A percentile compares a stretch with the other conserved stretches of the same genome.
These are phyloP conservation scores for Orychophragmus violaceus DNA, from an alignment of 345 rosid species.

Conservation along the genomic window DNA sequence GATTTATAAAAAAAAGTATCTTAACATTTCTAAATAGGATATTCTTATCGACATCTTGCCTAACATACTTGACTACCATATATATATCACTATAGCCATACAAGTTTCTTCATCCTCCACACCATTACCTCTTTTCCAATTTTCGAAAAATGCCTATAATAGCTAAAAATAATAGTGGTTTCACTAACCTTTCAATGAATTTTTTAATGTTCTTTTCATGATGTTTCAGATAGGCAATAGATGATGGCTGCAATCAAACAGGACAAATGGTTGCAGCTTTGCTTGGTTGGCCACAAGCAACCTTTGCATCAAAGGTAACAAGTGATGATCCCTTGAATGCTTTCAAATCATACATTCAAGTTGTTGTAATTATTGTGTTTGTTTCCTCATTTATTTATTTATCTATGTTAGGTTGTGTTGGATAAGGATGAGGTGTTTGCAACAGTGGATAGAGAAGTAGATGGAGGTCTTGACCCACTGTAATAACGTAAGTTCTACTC, in stretches of 20 bases:
- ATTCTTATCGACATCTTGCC: too few species aligned
- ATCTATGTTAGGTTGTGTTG: constrained; percentile 77
- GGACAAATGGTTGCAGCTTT: constrained; percentile 98
- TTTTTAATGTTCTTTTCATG: too few species aligned
- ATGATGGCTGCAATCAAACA: constrained; percentile 95
- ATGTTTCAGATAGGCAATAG: constrained; percentile 89
- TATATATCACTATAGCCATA: too few species aligned
- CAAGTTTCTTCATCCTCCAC: too few species aligned
- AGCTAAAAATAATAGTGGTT: too few species aligned
- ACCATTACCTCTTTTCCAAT: too few species aligned
- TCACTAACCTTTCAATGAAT: too few species aligned
- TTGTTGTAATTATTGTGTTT: neutral
- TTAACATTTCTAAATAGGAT: too few species aligned
- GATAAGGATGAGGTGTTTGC: constrained; percentile 66
- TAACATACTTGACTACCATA: too few species aligned
- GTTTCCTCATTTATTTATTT: constrained; percentile 18
- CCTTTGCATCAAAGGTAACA: constrained; percentile 89
- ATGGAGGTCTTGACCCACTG: constrained; percentile 94
- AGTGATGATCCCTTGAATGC: too few species aligned
- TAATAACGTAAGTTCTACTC: constrained; percentile 84
- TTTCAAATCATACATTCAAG: neutral
- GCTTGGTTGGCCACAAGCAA: constrained; percentile 93
- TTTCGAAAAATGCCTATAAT: too few species aligned
- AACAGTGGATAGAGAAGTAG: constrained; percentile 90
- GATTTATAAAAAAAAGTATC: too few species aligned